Conservation (phyloP, 257 asterid species). For the Paulownia fortunei region DNA sequence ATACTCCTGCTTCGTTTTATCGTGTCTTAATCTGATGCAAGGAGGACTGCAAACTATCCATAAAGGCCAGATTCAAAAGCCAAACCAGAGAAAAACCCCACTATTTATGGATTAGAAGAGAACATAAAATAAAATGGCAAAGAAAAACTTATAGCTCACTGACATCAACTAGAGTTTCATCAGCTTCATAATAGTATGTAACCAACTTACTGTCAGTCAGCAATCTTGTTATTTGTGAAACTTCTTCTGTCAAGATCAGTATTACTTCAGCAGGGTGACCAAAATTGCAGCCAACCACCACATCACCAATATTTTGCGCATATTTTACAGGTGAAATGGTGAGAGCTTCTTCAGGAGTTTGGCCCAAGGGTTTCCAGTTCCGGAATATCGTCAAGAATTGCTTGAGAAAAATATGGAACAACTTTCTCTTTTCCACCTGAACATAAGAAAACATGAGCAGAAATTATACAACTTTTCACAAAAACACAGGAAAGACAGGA, state of each 20-base stretch:
- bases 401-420: constrained; percentile 72
- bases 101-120: constrained; percentile 12
- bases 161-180: constrained; percentile 31
- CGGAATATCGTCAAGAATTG: constrained; percentile 71
- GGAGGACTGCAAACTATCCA: constrained; percentile 15
- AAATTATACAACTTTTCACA: constrained; percentile 27
- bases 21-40: constrained; percentile 12
- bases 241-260: constrained; percentile 61
- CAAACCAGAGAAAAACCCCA: constrained; percentile 16
- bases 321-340: constrained; percentile 39
- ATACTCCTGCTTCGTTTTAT: constrained; percentile 1
- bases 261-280: constrained; percentile 93
- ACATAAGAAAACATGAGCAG: constrained; percentile 31
- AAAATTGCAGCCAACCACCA: constrained; percentile 81
- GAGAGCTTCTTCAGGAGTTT: constrained; percentile 52
- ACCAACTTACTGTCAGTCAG: constrained; percentile 78
- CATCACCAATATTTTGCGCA: constrained; percentile 50
- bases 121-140: constrained; percentile 15
- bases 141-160: constrained; percentile 19
- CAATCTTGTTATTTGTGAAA: constrained; percentile 55
- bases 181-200: constrained; percentile 25
- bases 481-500: constrained; percentile 21
- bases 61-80: constrained; percentile 13
- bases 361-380: constrained; percentile 77
- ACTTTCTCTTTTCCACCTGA: constrained; percentile 84